Evolutionary conservation across 1,284 basidiomycete genomes (phyloP).

Genomic region (Cutaneotrichosporon curvatum): DNA sequence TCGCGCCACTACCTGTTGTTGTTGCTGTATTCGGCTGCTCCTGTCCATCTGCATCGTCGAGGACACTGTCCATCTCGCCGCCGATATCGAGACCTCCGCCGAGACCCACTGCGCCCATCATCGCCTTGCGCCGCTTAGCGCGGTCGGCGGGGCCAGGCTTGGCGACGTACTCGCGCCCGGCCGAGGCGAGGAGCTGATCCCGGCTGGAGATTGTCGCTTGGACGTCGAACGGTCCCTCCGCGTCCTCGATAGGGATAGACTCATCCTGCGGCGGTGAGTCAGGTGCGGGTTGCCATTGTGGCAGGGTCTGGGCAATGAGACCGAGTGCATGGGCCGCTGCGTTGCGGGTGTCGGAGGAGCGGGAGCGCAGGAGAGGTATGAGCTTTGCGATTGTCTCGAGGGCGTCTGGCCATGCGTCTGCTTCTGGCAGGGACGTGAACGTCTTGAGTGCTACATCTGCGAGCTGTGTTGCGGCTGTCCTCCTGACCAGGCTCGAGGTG

Average conservation of each 20-base stretch:
- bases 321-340: constrained; percentile 43
- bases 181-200: constrained; percentile 37
- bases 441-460: constrained; percentile 40
- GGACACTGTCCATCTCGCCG: constrained; percentile 38
- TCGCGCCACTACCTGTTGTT: too few relatives aligned
- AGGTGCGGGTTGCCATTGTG: constrained; percentile 9
- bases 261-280: constrained; percentile 3
- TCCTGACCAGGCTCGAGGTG: constrained; percentile 40
- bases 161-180: constrained; percentile 39
- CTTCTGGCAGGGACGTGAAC: constrained; percentile 25
- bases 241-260: constrained; percentile 11
- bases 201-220: constrained; percentile 15
- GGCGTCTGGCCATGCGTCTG: constrained; percentile 44
- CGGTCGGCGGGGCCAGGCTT: constrained; percentile 33
- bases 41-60: constrained; percentile 29
- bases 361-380: constrained; percentile 39
- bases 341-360: constrained; percentile 42
- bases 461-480: constrained; percentile 45
- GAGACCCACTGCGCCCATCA: constrained; percentile 41
- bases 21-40: too few relatives aligned
- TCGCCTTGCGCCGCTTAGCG: constrained; percentile 39
- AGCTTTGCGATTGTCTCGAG: constrained; percentile 41
- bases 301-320: constrained; percentile 26
- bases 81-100: constrained; percentile 34
- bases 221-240: constrained; percentile 22